Percentiles rank a stretch among this genome's conserved stretches.
These are phyloP conservation scores for Pulveroboletus sp. DNA, from an alignment of 1,284 basidiomycete genomes.

Conservation along the genomic window DNA sequence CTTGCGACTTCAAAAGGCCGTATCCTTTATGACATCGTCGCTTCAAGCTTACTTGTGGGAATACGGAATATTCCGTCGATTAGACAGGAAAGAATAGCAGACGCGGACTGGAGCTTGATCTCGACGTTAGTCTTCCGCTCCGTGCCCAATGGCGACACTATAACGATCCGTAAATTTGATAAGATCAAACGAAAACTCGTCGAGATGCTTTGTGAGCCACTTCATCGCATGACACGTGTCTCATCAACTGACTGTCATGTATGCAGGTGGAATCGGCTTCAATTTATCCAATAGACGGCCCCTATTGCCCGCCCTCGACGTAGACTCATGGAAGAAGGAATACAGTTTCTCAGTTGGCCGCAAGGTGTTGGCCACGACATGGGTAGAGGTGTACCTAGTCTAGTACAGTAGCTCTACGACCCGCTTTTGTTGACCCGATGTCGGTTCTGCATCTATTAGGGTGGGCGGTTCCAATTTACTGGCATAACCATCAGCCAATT, in stretches of 20 bases:
- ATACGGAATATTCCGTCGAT: no score
- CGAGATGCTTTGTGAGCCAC: constrained; percentile 17
- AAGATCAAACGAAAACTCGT: constrained; percentile 13
- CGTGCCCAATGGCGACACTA: neutral
- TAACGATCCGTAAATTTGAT: neutral
- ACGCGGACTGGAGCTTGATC: neutral
- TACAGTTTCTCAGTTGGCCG: constrained; percentile 14
- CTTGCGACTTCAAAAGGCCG: neutral
- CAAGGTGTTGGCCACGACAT: neutral
- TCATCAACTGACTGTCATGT: accelerated
- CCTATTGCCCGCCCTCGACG: constrained; percentile 13
- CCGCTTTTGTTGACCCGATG: neutral
- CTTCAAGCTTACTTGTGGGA: neutral
- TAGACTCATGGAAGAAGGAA: neutral
- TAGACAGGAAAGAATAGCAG: neutral
- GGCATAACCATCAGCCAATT: no score
- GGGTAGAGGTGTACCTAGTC: constrained; percentile 7
- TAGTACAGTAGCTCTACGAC: constrained; percentile 1
- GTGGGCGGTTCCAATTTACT: no score
- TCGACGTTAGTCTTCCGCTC: neutral
- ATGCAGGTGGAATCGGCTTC: constrained; percentile 7
- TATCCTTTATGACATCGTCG: neutral
- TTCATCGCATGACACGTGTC: no score
- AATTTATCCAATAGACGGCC: neutral
- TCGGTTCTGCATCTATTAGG: neutral